Base-by-base conservation (phyloP, 1,284 basidiomycete genomes). In the Chondrostereum purpureum region DNA sequence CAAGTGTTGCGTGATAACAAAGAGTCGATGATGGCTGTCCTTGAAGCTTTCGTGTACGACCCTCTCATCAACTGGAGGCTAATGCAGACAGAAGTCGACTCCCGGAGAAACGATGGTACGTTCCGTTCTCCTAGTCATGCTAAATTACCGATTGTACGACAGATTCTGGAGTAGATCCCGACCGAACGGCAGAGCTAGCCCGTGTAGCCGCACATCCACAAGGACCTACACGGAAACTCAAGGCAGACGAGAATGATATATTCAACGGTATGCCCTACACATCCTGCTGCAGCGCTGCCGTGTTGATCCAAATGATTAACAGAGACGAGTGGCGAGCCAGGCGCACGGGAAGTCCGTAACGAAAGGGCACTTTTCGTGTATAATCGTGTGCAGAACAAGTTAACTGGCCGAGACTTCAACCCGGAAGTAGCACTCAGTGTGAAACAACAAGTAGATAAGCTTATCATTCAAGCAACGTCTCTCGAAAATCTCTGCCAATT, bases 11-110 rank as follows among this genome's bases (percentile, higher is more conserved):
- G 96, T 23, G 92, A 91, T 49, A 99, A 99, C 72, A 93, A 95
- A 66, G 96, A 99, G 65, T 95, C 92, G 13, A 76, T 99, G 48
- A 90, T 99, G 84, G 96, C 96, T 10, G 91, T 99, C 17, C 73
- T 99, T 22, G 96, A 99, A 65, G 96, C 90, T 13, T 93, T 93
- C 59, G 84, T 93, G 12, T 92, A 92, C 55, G 90, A 93, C 59
- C 90, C 90, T 10, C 67, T 93, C 45, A 88, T 92, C 60, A 91
- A 89, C 56, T 93, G 90, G 90, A 75, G 87, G 53, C 66, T 90
- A 48, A 81, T 89, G 77, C 86, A 87, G 57, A 75, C 80, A 2
- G 84, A 87, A 46, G 78, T 73, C 38, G 83, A 86, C 48, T 66
- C 65, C 21, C 72, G 79, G 50, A 72, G 77, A 48, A 69, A 73